phyloP scores from a whole-genome alignment of 768 basidiomycete species.

The Phlebiopsis gigantea region DNA sequence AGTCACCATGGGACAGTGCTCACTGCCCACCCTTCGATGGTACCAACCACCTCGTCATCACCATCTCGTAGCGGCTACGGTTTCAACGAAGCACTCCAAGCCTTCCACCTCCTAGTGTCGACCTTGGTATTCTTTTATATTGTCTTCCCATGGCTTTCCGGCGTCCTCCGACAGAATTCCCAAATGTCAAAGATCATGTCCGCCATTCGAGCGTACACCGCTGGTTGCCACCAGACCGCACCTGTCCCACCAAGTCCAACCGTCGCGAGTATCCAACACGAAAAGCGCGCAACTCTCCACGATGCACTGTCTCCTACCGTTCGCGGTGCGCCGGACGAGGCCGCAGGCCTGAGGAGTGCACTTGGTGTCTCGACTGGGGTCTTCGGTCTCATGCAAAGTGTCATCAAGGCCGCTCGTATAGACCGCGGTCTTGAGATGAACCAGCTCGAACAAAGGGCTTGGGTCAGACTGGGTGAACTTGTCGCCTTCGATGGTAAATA shows the following conservation, averaged over 20 bases:
- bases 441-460: constrained; percentile 42
- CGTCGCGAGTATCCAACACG: neutral
- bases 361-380: constrained; percentile 35
- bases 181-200: neutral
- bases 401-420: constrained; percentile 24
- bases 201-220: neutral
- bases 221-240: neutral
- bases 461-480: constrained; percentile 48
- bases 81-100: constrained; percentile 52
- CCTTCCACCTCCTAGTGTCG: constrained; percentile 63
- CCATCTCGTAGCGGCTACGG: constrained; percentile 29
- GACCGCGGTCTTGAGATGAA: constrained; percentile 32
- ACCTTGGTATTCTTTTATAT: constrained; percentile 55
- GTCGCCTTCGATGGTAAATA: constrained; percentile 34
- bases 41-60: constrained; percentile 15
- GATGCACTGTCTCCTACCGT: constrained; percentile 28
- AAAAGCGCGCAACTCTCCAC: constrained; percentile 22
- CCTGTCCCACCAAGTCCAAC: neutral
- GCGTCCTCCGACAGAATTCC: constrained; percentile 13
- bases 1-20: constrained; percentile 58
- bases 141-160: constrained; percentile 42
- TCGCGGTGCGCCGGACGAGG: constrained; percentile 35
- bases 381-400: constrained; percentile 30
- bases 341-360: constrained; percentile 31
- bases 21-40: constrained; percentile 25